Evolutionary conservation across 2,329 filamentous ascomycete species (phyloP).

Genomic region (Fusarium metavorans): DNA sequence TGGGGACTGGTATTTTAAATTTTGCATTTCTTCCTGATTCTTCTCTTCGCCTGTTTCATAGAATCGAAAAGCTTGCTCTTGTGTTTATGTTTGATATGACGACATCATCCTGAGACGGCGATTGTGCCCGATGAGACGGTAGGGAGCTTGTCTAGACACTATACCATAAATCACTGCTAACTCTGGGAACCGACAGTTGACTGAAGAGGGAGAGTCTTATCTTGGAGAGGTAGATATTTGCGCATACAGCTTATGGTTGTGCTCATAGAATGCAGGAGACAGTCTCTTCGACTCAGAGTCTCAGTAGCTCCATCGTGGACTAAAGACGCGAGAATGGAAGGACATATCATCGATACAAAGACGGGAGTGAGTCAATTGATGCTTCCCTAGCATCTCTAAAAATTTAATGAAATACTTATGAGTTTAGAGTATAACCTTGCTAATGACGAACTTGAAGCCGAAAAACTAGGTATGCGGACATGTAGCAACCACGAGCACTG

Average conservation of each 20-base stretch:
- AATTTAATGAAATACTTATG: not conserved
- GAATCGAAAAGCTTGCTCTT: not conserved
- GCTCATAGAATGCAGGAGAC: not conserved
- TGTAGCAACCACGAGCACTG: not conserved
- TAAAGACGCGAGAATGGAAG: slow-evolving; percentile 15
- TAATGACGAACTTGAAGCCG: slow-evolving; percentile 8
- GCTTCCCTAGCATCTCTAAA: no score
- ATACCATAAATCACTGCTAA: not conserved
- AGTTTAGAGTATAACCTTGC: slow-evolving; percentile 8
- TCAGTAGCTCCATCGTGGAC: slow-evolving; percentile 5
- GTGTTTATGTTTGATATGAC: not conserved
- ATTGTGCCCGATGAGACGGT: not conserved
- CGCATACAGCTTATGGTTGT: fast-evolving
- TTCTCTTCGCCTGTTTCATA: not conserved
- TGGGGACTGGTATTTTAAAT: not conserved
- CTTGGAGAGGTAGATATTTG: not conserved
- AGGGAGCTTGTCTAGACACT: not conserved
- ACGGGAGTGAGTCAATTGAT: slow-evolving; percentile 1
- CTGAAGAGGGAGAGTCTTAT: not conserved
- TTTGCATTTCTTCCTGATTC: not conserved
- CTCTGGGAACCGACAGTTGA: not conserved
- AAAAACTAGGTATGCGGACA: not conserved
- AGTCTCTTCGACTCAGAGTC: not conserved
- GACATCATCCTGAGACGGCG: not conserved
- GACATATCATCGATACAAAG: slow-evolving; percentile 14